Evolutionary conservation across 805 yeast species (phyloP), one percentile per base, ranked within the genome.

Genomic region (Saturnispora gosingensis): DNA sequence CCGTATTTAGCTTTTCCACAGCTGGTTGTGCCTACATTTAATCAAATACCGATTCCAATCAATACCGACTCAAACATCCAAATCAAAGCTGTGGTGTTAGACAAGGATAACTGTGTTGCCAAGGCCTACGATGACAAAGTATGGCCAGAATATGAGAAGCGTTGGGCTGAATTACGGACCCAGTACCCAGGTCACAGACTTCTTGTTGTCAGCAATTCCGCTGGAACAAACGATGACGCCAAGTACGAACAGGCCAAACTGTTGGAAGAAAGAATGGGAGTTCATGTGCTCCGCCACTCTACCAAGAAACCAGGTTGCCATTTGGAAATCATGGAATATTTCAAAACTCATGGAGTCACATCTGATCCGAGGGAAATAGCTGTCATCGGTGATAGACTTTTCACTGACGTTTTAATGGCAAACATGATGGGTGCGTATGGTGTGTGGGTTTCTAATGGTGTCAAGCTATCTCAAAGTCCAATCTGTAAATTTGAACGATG

Each of bases 61-160:
- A 24, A 49, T 7, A 15, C 13, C 10, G 10, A 22, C 8, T 59
- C 60, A 8, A 57, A 56, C 2, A 53, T 58, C 3, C 59, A 59
- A 5, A 84, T 87, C 52, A 83, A 80, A 60, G 95, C 89, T 0
- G 75, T 90, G 1, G 91, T 93, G 0, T 71, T 93, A 25, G 99
- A 93, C 63, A 93, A 93, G 65, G 99, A 93, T 68, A 93, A 93
- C 66, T 91, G 98, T 62, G 86, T 93, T 64, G 95, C 99, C 5
- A 76, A 78, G 53, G 90, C 90, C 35, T 85, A 87, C 51, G 85
- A 81, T 54, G 85, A 83, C 54, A 76, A 79, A 53, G 85, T 91
- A 1, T 89, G 88, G 86, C 88, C 86, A 0, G 85, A 70, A 2
- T 90, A 89, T 56, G 57, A 61, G 58, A 66, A 65, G 9, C 67